Evolutionary conservation across 352 stramenopile genomes (phyloP).

Genomic region (Blastocystis sp.): DNA sequence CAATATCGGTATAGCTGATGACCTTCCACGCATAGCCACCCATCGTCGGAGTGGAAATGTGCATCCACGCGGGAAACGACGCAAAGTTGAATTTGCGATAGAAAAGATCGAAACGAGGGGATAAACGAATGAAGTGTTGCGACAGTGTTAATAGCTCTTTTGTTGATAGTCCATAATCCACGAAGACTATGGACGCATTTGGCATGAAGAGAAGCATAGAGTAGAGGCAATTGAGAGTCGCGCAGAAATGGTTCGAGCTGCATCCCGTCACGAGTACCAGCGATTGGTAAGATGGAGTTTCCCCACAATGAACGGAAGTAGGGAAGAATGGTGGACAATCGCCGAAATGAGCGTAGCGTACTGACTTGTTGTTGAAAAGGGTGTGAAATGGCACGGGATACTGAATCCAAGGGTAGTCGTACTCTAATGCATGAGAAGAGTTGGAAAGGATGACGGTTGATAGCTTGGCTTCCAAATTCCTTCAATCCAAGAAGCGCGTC

Average conservation of each 20-base stretch:
- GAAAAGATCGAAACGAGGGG: not conserved
- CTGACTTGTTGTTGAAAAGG: not conserved
- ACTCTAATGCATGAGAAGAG: not conserved
- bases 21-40: conserved; percentile 44
- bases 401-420: not conserved
- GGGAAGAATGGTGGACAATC: not conserved
- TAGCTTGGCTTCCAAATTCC: too few relatives aligned
- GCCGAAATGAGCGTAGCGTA: not conserved
- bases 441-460: too few relatives aligned
- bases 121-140: not conserved
- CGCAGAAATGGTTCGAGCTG: not conserved
- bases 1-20: not conserved
- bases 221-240: not conserved
- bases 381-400: not conserved
- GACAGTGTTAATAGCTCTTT: not conserved
- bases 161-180: conserved; percentile 10
- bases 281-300: not conserved
- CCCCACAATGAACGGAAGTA: not conserved
- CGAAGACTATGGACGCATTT: not conserved
- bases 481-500: too few relatives aligned
- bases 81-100: conserved; percentile 30
- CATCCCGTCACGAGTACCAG: conserved; percentile 1
- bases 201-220: not conserved
- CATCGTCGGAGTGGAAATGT: not conserved
- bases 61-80: not conserved